phyloP scores from a whole-genome alignment of 768 basidiomycete genomes.

The Coprinopsis strossmayeri region DNA sequence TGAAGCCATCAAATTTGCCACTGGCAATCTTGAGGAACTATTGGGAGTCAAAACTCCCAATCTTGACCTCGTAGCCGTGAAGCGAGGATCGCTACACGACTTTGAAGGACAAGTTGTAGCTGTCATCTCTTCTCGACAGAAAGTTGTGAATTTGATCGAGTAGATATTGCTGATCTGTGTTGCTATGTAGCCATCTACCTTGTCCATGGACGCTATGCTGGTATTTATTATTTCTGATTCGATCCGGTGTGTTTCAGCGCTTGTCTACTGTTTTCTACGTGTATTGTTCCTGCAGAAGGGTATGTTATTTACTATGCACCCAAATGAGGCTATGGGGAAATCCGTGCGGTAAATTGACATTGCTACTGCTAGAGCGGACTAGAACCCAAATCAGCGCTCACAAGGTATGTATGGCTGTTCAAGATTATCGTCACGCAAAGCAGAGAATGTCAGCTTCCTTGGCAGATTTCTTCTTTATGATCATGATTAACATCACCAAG shows the following conservation, averaged over 20 bases:
- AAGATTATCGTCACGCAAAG: constrained; percentile 64
- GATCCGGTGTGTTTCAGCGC: too few species aligned
- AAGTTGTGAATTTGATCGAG: constrained; percentile 30
- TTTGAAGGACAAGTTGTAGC: constrained; percentile 35
- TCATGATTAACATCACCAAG: too few species aligned
- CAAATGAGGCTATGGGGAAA: too few species aligned
- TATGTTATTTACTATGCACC: too few species aligned
- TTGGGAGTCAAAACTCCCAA: constrained; percentile 28
- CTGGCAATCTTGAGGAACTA: constrained; percentile 36
- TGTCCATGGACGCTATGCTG: too few species aligned
- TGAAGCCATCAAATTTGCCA: constrained; percentile 31
- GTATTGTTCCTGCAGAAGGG: too few species aligned
- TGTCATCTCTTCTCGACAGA: constrained; percentile 28
- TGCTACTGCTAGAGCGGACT: background rate
- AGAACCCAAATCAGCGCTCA: constrained; percentile 25
- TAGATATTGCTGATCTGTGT: background rate
- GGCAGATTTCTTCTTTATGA: constrained; percentile 88
- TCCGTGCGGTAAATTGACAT: too few species aligned
- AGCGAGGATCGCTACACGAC: constrained; percentile 29
- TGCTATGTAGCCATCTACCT: too few species aligned
- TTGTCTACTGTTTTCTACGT: too few species aligned
- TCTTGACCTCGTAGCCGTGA: constrained; percentile 33
- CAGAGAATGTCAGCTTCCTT: constrained; percentile 72
- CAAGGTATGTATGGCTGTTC: constrained; percentile 86
- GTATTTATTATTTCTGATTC: too few species aligned